Evolutionary conservation across 768 basidiomycete species (phyloP).

Genomic region (Mycena amicta): DNA sequence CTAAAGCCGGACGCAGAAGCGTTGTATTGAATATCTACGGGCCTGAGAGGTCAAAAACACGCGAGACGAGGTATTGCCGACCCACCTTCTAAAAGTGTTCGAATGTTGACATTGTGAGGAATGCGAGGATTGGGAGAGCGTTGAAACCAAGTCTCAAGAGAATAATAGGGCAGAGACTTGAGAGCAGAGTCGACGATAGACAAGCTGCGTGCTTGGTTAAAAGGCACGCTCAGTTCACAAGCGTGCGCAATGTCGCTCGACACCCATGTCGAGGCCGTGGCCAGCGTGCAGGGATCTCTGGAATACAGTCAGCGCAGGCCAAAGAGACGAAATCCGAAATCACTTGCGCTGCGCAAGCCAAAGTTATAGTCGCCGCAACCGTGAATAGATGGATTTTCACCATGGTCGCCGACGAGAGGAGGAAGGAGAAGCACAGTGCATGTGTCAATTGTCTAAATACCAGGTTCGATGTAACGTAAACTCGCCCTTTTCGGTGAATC

Average conservation of each 20-base stretch:
- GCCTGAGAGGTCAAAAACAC: neutral
- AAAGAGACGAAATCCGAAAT: neutral
- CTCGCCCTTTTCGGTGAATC: neutral
- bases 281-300: conserved; percentile 18
- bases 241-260: conserved; percentile 18
- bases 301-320: neutral
- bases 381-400: neutral
- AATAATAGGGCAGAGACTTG: conserved; percentile 21
- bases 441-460: conserved; percentile 4
- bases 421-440: neutral
- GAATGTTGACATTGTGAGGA: conserved; percentile 29
- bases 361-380: neutral
- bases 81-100: conserved; percentile 12
- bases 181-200: conserved; percentile 14
- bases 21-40: conserved; percentile 3
- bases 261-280: conserved; percentile 17
- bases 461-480: conserved; percentile 4
- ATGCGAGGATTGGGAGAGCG: conserved; percentile 19
- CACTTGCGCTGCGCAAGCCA: conserved; percentile 1
- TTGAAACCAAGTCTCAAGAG: conserved; percentile 20
- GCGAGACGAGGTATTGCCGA: neutral
- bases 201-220: conserved; percentile 10
- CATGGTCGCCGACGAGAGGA: neutral
- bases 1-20: conserved; percentile 1
- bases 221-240: conserved; percentile 21